These are phyloP conservation scores for Gaeumannomyces tritici DNA, from an alignment of 2,329 filamentous ascomycete genomes.

Conservation along the genomic window DNA sequence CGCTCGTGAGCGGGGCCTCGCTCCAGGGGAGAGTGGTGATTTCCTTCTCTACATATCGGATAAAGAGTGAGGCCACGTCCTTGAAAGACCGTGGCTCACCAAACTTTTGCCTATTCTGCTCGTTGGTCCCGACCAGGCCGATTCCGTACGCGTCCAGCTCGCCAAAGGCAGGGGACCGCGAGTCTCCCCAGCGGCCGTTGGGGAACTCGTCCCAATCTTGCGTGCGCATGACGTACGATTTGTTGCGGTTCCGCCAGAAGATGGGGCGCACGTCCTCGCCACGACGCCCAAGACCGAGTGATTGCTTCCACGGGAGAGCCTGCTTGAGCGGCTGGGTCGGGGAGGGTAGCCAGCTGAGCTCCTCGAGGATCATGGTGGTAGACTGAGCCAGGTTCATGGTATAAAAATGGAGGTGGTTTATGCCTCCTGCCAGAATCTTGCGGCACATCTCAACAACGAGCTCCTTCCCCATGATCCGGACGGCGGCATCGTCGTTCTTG, in stretches of 20 bases:
- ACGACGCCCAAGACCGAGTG: conserved; percentile 76
- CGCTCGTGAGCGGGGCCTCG: conserved; percentile 73
- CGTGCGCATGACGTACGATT: conserved; percentile 89
- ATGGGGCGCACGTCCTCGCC: conserved; percentile 95
- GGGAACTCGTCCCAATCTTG: conserved; percentile 99
- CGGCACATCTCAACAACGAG: conserved; percentile 86
- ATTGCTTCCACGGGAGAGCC: conserved; percentile 92
- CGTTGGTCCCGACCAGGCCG: conserved; percentile 86
- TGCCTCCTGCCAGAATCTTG: conserved; percentile 71
- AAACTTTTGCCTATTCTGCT: conserved; percentile 93
- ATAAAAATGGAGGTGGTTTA: conserved; percentile 92
- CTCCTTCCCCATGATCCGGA: conserved; percentile 79
- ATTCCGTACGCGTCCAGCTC: conserved; percentile 92
- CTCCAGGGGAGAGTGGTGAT: conserved; percentile 88
- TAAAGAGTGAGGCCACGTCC: conserved; percentile 76
- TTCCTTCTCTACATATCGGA: conserved; percentile 73
- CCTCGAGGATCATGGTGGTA: conserved; percentile 87
- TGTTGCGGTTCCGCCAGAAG: conserved; percentile 96
- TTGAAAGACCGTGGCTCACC: conserved; percentile 71
- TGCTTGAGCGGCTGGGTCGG: conserved; percentile 72
- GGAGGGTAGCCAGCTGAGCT: conserved; percentile 73
- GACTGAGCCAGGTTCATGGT: conserved; percentile 98
- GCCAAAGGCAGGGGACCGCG: conserved; percentile 89
- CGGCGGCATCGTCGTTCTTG: conserved; percentile 92
- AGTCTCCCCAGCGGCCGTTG: conserved; percentile 97